Evolutionary conservation across 768 basidiomycete genomes (phyloP).

Genomic region (Kondoa malvinella): DNA sequence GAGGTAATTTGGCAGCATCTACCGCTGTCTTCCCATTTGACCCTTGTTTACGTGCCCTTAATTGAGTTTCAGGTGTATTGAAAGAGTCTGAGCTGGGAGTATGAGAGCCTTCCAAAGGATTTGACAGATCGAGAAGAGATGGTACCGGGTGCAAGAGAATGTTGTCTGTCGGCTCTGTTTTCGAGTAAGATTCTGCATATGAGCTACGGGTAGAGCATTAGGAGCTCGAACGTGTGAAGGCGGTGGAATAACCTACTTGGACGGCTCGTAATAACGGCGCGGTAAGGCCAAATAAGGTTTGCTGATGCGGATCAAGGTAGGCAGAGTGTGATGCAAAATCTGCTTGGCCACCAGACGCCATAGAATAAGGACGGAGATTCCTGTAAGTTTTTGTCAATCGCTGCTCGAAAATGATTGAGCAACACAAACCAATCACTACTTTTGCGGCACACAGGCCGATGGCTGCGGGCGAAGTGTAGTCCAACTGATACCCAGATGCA

Average conservation of each 20-base stretch:
- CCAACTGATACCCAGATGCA: constrained; percentile 29
- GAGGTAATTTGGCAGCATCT: constrained; percentile 19
- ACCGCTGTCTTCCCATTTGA: no score
- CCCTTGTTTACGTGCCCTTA: not conserved
- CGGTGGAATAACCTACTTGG: constrained; percentile 40
- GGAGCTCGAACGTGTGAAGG: not conserved
- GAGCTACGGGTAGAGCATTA: not conserved
- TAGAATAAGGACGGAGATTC: constrained; percentile 58
- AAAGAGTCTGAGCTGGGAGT: not conserved
- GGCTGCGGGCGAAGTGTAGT: not conserved
- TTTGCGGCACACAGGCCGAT: not conserved
- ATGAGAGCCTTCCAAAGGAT: not conserved
- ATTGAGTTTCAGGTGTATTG: not conserved
- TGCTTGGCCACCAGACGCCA: constrained; percentile 83
- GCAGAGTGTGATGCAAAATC: constrained; percentile 52
- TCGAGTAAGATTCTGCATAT: constrained; percentile 7
- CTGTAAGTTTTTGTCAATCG: constrained; percentile 38
- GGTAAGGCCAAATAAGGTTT: constrained; percentile 50
- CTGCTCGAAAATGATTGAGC: no score
- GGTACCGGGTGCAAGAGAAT: constrained; percentile 51
- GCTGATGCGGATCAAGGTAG: constrained; percentile 64
- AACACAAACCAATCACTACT: constrained; percentile 7
- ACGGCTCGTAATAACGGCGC: constrained; percentile 72
- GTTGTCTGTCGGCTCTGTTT: constrained; percentile 18
- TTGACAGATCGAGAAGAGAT: constrained; percentile 30